Evolutionary conservation across 169 alveolate species (phyloP), one percentile per base, ranked within the genome.

Genomic region (Amoebophrya sp.): DNA sequence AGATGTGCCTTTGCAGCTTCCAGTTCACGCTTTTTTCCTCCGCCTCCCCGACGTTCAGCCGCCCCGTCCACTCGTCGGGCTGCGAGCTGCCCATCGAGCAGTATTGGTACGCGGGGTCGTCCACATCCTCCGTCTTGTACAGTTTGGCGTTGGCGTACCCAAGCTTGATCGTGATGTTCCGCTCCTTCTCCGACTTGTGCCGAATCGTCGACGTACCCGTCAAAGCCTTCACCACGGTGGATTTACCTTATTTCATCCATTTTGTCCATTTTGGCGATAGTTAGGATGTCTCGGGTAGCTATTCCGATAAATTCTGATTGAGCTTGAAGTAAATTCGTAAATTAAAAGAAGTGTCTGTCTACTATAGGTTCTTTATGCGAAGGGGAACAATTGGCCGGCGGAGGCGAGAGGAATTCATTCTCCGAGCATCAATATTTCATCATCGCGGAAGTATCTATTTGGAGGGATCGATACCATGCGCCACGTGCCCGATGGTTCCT

Each of bases 401-500:
- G 70, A 50, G 18, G 70, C 34, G 70, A 20, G 23, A 50, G 4
- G 10, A 10, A 0, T 7, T 16, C n/a, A 4, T 16, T 0, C 70
- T 50, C 31, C 23, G 29, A 45, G 67, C n/a, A 45, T 15, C 26
- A 16, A 23, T 29, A 29, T 18, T 5, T 34, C 16, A 10, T 20
- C 89, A 20, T 70, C 89, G 4, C 26, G n/a, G 0, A 20, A n/a
- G 15, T 0, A n/a, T 5, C 18, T 20, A 70, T 0, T 31, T 20
- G 23, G 78, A 15, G n/a, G 41, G 40, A 0, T 88, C 40, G 88
- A 88, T 88, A 15, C 92, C 99, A 94, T 98, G 99, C 15, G 99
- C 99, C 93, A 98, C 99, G 94, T 99, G 99, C 13, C 99, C 99
- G 92, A 99, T 99, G 50, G 99, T 99, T 29, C 99, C 99, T 70